phyloP scores from a whole-genome alignment of 1,284 basidiomycete species.

The Athelia psychrophila region DNA sequence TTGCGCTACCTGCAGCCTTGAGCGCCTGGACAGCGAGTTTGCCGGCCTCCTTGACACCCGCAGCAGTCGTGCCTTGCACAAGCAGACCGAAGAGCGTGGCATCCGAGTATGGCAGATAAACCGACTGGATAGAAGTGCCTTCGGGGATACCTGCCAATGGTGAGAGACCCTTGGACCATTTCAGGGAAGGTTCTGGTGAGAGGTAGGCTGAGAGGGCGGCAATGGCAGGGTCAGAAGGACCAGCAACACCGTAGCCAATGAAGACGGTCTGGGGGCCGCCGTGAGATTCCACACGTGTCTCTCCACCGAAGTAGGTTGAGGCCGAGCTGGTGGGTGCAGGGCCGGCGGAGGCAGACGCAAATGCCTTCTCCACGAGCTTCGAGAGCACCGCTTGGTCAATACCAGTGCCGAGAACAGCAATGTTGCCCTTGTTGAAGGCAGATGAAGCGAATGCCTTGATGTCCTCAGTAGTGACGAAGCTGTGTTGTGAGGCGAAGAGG shows the following conservation, averaged over 20 bases:
- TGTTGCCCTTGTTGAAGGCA: constrained; percentile 74
- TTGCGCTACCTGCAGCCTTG: constrained; percentile 53
- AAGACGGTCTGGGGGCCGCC: constrained; percentile 73
- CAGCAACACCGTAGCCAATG: constrained; percentile 75
- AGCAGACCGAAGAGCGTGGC: constrained; percentile 83
- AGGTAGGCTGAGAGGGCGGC: constrained; percentile 79
- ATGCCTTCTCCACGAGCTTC: constrained; percentile 70
- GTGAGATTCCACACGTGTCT: constrained; percentile 65
- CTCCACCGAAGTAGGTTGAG: constrained; percentile 81
- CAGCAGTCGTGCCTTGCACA: constrained; percentile 59
- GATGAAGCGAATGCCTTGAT: constrained; percentile 72
- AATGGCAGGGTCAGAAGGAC: constrained; percentile 64
- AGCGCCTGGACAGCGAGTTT: constrained; percentile 67
- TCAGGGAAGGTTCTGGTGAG: constrained; percentile 70
- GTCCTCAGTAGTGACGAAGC: constrained; percentile 61
- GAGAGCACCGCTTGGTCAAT: constrained; percentile 72
- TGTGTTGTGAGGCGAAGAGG: constrained; percentile 76
- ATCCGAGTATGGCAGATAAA: constrained; percentile 87
- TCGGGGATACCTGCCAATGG: constrained; percentile 59
- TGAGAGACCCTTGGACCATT: constrained; percentile 79
- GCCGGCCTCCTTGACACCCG: constrained; percentile 61
- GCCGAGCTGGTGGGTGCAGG: constrained; percentile 38
- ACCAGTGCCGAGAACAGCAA: constrained; percentile 85
- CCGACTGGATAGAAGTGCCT: constrained; percentile 61
- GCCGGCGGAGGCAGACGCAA: constrained; percentile 47